Conservation (phyloP, 2,329 filamentous ascomycete genomes). For the Fusarium caatingaense region DNA sequence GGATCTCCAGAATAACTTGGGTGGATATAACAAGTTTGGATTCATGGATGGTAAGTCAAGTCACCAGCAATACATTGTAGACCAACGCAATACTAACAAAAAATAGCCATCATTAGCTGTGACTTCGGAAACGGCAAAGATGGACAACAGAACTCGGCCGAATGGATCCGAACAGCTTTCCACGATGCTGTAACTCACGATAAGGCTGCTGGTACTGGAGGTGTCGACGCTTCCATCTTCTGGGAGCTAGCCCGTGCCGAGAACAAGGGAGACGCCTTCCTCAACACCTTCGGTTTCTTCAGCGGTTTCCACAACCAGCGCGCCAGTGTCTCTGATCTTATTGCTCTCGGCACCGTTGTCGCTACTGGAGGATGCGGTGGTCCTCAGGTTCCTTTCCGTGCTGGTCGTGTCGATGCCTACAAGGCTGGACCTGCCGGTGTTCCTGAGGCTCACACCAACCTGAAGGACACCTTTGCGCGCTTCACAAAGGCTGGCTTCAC, state of each 20-base stretch:
- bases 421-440: constrained; percentile 48
- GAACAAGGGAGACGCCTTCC: constrained; percentile 39
- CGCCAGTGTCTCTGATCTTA: constrained; percentile 44
- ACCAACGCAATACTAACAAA: background rate
- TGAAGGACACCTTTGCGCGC: constrained; percentile 41
- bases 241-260: constrained; percentile 41
- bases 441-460: constrained; percentile 47
- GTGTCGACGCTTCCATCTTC: constrained; percentile 44
- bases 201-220: constrained; percentile 33
- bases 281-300: constrained; percentile 51
- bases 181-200: constrained; percentile 45
- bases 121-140: constrained; percentile 30
- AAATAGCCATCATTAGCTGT: constrained; percentile 35
- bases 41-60: constrained; percentile 19
- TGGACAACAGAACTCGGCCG: constrained; percentile 41
- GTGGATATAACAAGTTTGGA: constrained; percentile 8
- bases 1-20: constrained; percentile 16
- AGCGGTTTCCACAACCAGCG: constrained; percentile 13
- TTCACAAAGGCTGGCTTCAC: constrained; percentile 49
- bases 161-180: constrained; percentile 46
- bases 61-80: background rate
- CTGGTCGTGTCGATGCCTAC: constrained; percentile 48
- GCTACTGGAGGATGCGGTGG: constrained; percentile 56
- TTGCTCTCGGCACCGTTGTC: constrained; percentile 48
- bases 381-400: constrained; percentile 45